These are phyloP conservation scores for Melampsora allii-populina DNA, from an alignment of 1,284 basidiomycete genomes.

Conservation along the genomic window DNA sequence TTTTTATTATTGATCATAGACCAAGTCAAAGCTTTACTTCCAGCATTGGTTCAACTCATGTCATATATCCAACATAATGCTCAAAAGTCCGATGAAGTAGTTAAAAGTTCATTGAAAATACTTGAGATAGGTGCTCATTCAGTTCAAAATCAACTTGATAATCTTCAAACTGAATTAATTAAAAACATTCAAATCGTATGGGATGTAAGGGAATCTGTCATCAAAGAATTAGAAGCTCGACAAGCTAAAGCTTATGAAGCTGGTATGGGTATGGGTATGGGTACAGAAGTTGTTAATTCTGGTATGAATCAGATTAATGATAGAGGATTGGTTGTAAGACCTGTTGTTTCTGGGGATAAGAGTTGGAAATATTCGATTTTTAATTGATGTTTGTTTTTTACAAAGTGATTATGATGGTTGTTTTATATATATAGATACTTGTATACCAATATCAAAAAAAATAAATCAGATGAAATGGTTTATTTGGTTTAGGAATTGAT, in stretches of 20 bases:
- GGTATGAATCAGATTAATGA: background rate
- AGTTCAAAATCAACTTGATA: conserved; percentile 8
- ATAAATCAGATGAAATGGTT: too few relatives aligned
- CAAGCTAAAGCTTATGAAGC: background rate
- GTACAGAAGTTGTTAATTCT: background rate
- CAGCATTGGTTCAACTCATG: conserved; percentile 15
- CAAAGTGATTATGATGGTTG: too few relatives aligned
- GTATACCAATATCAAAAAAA: too few relatives aligned
- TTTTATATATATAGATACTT: too few relatives aligned
- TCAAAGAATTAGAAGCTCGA: background rate
- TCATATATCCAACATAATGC: background rate
- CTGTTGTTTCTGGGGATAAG: background rate
- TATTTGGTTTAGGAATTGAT: too few relatives aligned
- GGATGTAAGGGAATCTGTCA: conserved; percentile 12
- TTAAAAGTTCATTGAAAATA: background rate
- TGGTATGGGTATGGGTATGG: accelerated
- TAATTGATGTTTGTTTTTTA: background rate
- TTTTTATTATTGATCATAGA: conserved; percentile 4
- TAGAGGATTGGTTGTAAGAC: background rate
- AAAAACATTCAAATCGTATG: conserved; percentile 3
- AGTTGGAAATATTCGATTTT: conserved; percentile 22
- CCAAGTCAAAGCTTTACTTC: conserved; percentile 9
- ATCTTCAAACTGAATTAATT: conserved; percentile 16
- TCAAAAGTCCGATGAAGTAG: background rate
- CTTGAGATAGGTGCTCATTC: background rate